A percentile compares a stretch with the other conserved stretches of the same genome.
Conservation (phyloP, 768 basidiomycete genomes). For the Russula brevipes region DNA sequence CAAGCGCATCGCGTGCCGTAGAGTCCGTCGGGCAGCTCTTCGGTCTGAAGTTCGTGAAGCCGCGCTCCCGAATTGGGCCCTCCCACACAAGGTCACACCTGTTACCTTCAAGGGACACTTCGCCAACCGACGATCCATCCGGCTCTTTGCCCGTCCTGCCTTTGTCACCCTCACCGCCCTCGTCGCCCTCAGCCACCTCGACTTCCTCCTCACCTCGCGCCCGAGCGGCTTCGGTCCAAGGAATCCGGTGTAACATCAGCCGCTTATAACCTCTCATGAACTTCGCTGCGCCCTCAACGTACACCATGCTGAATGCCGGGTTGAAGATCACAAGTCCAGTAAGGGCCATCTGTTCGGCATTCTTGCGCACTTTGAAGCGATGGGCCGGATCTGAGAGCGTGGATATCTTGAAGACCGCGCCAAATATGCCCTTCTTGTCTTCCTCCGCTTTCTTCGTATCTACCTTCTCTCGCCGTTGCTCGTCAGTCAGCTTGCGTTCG, state of each 20-base stretch:
- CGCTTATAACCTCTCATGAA: constrained; percentile 83
- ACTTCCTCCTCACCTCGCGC: constrained; percentile 70
- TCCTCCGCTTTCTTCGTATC: constrained; percentile 83
- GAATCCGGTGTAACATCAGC: constrained; percentile 80
- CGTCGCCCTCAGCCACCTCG: constrained; percentile 49
- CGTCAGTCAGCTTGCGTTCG: constrained; percentile 87
- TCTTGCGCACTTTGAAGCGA: constrained; percentile 94
- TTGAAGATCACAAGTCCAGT: constrained; percentile 90
- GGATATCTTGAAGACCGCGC: constrained; percentile 88
- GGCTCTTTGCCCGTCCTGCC: constrained; percentile 34
- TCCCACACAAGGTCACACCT: constrained; percentile 91
- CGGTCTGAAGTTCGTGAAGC: constrained; percentile 75
- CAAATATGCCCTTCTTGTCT: constrained; percentile 78
- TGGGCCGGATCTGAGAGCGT: constrained; percentile 88
- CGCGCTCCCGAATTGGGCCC: constrained; percentile 76
- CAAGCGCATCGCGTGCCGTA: constrained; percentile 80
- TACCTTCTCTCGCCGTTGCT: constrained; percentile 80
- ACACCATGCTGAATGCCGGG: constrained; percentile 82
- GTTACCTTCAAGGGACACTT: constrained; percentile 76
- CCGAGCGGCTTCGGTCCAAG: constrained; percentile 89
- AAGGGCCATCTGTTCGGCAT: constrained; percentile 86
- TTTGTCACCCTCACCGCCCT: constrained; percentile 38
- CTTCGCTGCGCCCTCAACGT: constrained; percentile 88
- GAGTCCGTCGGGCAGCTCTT: constrained; percentile 80
- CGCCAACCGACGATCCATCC: constrained; percentile 28